Evolutionary conservation across 2,329 filamentous ascomycete species (phyloP).

Genomic region (Paracorniculantispora psalliotae): DNA sequence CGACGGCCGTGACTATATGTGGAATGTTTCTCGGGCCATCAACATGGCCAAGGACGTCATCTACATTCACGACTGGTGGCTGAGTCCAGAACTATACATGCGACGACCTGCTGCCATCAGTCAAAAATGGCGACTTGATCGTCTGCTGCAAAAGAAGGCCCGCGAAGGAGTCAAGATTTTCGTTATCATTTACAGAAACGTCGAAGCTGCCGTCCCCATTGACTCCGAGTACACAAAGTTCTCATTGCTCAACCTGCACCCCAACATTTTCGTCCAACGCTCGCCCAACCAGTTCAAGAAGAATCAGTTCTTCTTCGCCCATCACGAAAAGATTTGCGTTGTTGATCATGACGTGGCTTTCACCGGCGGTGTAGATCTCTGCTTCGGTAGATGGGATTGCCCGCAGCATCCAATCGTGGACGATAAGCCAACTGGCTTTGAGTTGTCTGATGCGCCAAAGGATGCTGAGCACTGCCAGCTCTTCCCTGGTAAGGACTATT

Average conservation of each 20-base stretch:
- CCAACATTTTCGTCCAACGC: slow-evolving; percentile 92
- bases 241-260: slow-evolving; percentile 88
- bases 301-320: slow-evolving; percentile 98
- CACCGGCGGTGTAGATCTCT: slow-evolving; percentile 90
- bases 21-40: slow-evolving; percentile 95
- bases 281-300: slow-evolving; percentile 98
- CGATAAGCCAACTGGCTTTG: slow-evolving; percentile 93
- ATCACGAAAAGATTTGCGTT: slow-evolving; percentile 97
- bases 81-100: slow-evolving; percentile 94
- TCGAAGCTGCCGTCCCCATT: slow-evolving; percentile 94
- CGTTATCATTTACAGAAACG: slow-evolving; percentile 95
- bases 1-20: slow-evolving; percentile 97
- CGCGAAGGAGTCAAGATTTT: slow-evolving; percentile 95
- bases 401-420: slow-evolving; percentile 88
- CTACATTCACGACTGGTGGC: slow-evolving; percentile 99
- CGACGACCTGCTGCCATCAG: slow-evolving; percentile 89
- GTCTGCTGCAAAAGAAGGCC: slow-evolving; percentile 88
- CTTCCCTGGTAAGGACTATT: slow-evolving; percentile 98
- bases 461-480: slow-evolving; percentile 93
- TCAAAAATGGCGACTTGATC: slow-evolving; percentile 94
- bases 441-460: slow-evolving; percentile 66
- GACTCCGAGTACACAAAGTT: slow-evolving; percentile 98
- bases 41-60: slow-evolving; percentile 97
- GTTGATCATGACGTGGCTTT: slow-evolving; percentile 96
- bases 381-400: slow-evolving; percentile 96